Conservation (phyloP, 2,329 filamentous ascomycete species). For the Seiridium cupressi region DNA sequence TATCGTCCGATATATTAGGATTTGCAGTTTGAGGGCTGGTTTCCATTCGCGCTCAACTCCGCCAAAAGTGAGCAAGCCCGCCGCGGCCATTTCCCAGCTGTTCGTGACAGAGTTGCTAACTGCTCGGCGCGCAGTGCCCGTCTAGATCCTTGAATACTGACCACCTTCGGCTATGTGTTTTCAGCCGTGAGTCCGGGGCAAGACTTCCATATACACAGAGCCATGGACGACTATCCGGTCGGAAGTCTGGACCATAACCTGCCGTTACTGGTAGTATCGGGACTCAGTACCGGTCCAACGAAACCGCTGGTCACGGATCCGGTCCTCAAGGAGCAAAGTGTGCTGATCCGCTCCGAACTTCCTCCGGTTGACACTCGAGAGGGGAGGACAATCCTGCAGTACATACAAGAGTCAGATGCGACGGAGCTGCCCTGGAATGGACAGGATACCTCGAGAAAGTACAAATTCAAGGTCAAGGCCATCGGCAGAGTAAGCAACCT, state of each 20-base stretch:
- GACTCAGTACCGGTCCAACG: constrained; percentile 53
- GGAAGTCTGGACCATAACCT: constrained; percentile 86
- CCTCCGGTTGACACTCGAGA: constrained; percentile 64
- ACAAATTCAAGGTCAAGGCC: constrained; percentile 67
- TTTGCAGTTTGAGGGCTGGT: background rate
- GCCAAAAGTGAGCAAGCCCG: background rate
- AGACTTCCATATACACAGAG: constrained; percentile 7
- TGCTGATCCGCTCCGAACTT: constrained; percentile 68
- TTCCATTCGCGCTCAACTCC: background rate
- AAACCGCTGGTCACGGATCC: constrained; percentile 40
- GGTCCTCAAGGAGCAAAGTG: constrained; percentile 56
- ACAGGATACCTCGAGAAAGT: constrained; percentile 48
- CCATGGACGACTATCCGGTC: constrained; percentile 76
- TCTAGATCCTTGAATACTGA: no score
- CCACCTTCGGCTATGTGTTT: no score
- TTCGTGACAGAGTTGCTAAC: no score
- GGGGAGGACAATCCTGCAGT: constrained; percentile 62
- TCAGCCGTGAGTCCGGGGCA: background rate
- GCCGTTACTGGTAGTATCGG: constrained; percentile 79
- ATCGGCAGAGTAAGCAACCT: constrained; percentile 71
- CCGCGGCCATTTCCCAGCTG: no score
- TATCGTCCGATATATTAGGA: no score
- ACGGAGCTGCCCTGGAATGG: constrained; percentile 66
- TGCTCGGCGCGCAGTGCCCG: no score
- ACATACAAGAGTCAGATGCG: constrained; percentile 66